Percentiles rank a stretch among this genome's conserved stretches.
phyloP scores from a whole-genome alignment of 805 yeast genomes.

The Ogataea pignaliae region DNA sequence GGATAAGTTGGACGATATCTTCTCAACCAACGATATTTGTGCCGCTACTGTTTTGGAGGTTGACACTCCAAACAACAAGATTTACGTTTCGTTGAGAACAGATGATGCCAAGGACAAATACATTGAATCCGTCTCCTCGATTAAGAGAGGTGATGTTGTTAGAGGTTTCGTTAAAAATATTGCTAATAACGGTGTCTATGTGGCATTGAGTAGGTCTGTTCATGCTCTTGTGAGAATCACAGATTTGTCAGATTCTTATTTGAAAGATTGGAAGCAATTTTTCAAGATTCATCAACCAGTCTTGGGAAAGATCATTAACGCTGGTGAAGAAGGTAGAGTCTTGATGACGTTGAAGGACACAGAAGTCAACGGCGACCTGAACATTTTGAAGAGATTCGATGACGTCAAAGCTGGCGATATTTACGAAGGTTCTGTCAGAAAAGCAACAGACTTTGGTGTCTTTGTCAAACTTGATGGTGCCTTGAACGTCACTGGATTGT shows the following conservation, averaged over 20 bases:
- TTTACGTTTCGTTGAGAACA: slow-evolving; percentile 62
- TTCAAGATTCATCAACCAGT: slow-evolving; percentile 71
- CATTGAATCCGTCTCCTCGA: slow-evolving; percentile 45
- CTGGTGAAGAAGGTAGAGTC: slow-evolving; percentile 59
- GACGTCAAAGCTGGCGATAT: slow-evolving; percentile 69
- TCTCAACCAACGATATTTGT: slow-evolving; percentile 47
- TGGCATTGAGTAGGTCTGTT: slow-evolving; percentile 64
- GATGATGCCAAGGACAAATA: slow-evolving; percentile 45
- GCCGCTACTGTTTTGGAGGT: slow-evolving; percentile 50
- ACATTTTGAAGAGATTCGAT: slow-evolving; percentile 53
- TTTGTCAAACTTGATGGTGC: slow-evolving; percentile 79
- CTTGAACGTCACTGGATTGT: slow-evolving; percentile 72
- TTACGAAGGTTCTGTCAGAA: slow-evolving; percentile 72
- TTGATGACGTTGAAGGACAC: slow-evolving; percentile 77
- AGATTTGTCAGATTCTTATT: slow-evolving; percentile 74
- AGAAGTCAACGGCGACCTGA: slow-evolving; percentile 67
- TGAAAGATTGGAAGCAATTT: slow-evolving; percentile 84
- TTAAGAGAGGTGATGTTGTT: slow-evolving; percentile 67
- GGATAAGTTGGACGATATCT: slow-evolving; percentile 45
- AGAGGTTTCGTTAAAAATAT: slow-evolving; percentile 78
- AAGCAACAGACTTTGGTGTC: slow-evolving; percentile 85
- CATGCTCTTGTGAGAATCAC: slow-evolving; percentile 77
- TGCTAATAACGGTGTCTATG: slow-evolving; percentile 71
- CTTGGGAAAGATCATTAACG: slow-evolving; percentile 62
- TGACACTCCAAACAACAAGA: slow-evolving; percentile 45